Evolutionary conservation across 2,329 filamentous ascomycete genomes (phyloP).

Genomic region (Trichoderma citrinoviride): DNA sequence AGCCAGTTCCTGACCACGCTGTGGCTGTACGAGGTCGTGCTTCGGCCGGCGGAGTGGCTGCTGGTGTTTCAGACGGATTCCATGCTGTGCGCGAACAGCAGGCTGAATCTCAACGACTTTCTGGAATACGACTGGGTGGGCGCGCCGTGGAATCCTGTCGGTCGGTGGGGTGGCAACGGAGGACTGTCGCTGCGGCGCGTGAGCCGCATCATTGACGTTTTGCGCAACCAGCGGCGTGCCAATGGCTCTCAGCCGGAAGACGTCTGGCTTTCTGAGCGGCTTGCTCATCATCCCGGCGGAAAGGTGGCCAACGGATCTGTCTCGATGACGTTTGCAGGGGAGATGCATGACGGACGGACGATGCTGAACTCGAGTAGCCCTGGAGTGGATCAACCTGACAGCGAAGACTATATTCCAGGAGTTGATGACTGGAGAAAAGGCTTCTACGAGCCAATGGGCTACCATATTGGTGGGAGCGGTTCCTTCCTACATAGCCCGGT

Average conservation of each 20-base stretch:
- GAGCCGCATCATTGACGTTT: slow-evolving; percentile 51
- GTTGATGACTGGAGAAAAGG: slow-evolving; percentile 52
- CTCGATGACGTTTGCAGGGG: slow-evolving; percentile 50
- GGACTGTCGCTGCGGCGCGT: slow-evolving; percentile 53
- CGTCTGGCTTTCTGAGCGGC: slow-evolving; percentile 53
- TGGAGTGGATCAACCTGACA: slow-evolving; percentile 25
- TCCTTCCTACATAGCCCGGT: slow-evolving; percentile 44
- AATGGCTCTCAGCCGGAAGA: slow-evolving; percentile 51
- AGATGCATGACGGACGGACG: slow-evolving; percentile 41
- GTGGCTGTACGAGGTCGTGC: slow-evolving; percentile 50
- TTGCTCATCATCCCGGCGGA: slow-evolving; percentile 48
- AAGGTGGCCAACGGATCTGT: slow-evolving; percentile 52
- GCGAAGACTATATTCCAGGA: slow-evolving; percentile 39
- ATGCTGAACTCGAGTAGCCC: slow-evolving; percentile 26
- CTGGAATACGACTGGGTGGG: slow-evolving; percentile 54
- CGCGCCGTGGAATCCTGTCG: slow-evolving; percentile 46
- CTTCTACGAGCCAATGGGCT: slow-evolving; percentile 58
- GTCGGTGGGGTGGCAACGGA: slow-evolving; percentile 50
- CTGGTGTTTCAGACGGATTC: slow-evolving; percentile 56
- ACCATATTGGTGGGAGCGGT: slow-evolving; percentile 54
- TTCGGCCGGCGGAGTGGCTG: slow-evolving; percentile 52
- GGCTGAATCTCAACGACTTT: slow-evolving; percentile 47
- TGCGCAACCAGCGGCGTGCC: slow-evolving; percentile 46
- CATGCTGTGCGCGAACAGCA: slow-evolving; percentile 54
- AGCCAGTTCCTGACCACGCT: slow-evolving; percentile 51